Percentiles rank a stretch among this genome's conserved stretches.
phyloP scores from a whole-genome alignment of 1,284 basidiomycete species.

The Puccinia novopanici region DNA sequence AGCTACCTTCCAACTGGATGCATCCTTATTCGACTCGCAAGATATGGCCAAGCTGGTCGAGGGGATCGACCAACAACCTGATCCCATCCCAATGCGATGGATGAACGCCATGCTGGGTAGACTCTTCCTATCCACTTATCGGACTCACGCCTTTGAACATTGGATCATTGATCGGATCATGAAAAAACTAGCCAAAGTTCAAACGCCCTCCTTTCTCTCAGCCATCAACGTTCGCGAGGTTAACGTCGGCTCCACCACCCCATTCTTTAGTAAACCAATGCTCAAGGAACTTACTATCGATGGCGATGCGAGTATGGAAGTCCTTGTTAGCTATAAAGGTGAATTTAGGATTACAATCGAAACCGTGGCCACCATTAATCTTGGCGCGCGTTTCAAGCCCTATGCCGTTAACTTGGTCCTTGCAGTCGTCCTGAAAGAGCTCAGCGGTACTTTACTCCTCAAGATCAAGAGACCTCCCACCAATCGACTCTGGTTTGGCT shows the following conservation, averaged over 20 bases:
- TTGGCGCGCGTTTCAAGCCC: slow-evolving; percentile 70
- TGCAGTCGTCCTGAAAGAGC: slow-evolving; percentile 76
- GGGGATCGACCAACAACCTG: slow-evolving; percentile 84
- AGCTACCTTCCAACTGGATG: slow-evolving; percentile 54
- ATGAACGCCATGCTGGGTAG: slow-evolving; percentile 89
- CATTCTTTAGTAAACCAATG: slow-evolving; percentile 79
- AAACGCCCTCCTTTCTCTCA: slow-evolving; percentile 79
- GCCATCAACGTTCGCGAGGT: slow-evolving; percentile 85
- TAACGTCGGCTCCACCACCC: slow-evolving; percentile 78
- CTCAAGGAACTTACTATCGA: slow-evolving; percentile 90
- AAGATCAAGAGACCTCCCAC: slow-evolving; percentile 93
- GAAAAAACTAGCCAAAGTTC: slow-evolving; percentile 89
- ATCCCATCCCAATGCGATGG: slow-evolving; percentile 95
- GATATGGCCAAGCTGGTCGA: slow-evolving; percentile 84
- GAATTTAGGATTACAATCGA: slow-evolving; percentile 84
- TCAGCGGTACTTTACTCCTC: slow-evolving; percentile 86
- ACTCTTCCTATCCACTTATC: slow-evolving; percentile 87
- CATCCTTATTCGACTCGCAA: slow-evolving; percentile 69
- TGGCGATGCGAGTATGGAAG: slow-evolving; percentile 85
- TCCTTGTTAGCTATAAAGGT: slow-evolving; percentile 80
- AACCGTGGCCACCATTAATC: slow-evolving; percentile 79
- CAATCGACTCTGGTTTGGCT: slow-evolving; percentile 95
- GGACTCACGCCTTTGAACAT: slow-evolving; percentile 75
- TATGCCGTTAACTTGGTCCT: slow-evolving; percentile 73
- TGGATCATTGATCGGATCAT: slow-evolving; percentile 85